Conservation (phyloP, 129 eudicot species). For the Escallonia herrerae region DNA sequence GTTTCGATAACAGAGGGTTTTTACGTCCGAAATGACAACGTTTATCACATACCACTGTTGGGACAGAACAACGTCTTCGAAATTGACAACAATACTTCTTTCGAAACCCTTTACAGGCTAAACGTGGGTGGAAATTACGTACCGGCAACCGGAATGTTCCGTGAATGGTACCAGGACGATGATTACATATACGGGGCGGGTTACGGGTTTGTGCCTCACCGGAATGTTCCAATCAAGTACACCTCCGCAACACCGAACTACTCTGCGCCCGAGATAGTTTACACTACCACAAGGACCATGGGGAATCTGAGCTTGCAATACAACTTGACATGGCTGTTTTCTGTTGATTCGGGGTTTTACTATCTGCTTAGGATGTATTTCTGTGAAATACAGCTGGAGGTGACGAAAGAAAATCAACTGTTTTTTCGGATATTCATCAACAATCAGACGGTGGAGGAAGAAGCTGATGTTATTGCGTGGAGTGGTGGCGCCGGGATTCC, state of each 20-base stretch:
- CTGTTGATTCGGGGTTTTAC: too few relatives aligned
- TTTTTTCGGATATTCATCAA: too few relatives aligned
- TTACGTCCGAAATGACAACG: slow-evolving; percentile 8
- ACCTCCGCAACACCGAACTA: neutral
- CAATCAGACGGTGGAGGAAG: too few relatives aligned
- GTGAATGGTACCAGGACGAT: slow-evolving; percentile 14
- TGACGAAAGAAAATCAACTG: too few relatives aligned
- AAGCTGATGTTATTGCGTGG: too few relatives aligned
- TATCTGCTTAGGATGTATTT: too few relatives aligned
- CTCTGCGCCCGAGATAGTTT: too few relatives aligned
- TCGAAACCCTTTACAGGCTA: slow-evolving; percentile 19
- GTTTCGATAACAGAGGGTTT: slow-evolving; percentile 28
- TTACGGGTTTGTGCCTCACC: neutral
- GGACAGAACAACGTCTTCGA: neutral
- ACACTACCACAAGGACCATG: too few relatives aligned
- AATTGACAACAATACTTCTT: neutral
- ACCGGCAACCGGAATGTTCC: slow-evolving; percentile 12
- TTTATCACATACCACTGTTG: neutral
- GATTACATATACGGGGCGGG: neutral
- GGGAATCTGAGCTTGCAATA: too few relatives aligned
- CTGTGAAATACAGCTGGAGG: too few relatives aligned
- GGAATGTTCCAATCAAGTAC: neutral
- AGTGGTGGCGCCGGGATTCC: too few relatives aligned
- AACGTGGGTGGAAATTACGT: slow-evolving; percentile 12
- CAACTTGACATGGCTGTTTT: too few relatives aligned